Percentiles rank a stretch among this genome's conserved stretches.
phyloP scores from a whole-genome alignment of 495 filamentous ascomycete genomes.

The Penicillium cataractarum region DNA sequence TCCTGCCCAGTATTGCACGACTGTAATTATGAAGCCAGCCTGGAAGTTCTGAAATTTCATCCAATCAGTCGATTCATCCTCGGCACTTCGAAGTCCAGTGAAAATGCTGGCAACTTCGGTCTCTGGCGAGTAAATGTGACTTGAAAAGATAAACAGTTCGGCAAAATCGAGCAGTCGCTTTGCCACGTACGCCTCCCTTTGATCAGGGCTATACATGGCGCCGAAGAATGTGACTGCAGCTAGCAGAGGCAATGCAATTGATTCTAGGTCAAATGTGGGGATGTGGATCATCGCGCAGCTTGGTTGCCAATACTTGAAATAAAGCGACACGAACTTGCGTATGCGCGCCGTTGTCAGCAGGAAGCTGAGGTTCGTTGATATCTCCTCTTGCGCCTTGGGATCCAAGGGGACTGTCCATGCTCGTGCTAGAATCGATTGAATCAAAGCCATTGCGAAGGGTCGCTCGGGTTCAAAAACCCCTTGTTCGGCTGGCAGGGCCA shows the following conservation, averaged over 20 bases:
- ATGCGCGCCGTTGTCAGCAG: conserved; percentile 48
- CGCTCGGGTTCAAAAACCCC: conserved; percentile 39
- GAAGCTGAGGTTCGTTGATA: conserved; percentile 43
- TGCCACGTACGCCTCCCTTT: conserved; percentile 40
- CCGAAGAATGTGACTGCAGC: conserved; percentile 48
- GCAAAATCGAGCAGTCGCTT: conserved; percentile 51
- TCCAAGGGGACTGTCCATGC: conserved; percentile 44
- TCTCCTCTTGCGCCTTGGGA: conserved; percentile 43
- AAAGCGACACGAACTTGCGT: conserved; percentile 43
- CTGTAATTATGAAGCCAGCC: conserved; percentile 46
- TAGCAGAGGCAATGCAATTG: conserved; percentile 41
- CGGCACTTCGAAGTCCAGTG: conserved; percentile 22
- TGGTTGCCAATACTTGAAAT: conserved; percentile 53
- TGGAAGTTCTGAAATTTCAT: conserved; percentile 47
- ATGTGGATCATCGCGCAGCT: conserved; percentile 48
- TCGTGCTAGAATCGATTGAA: conserved; percentile 42
- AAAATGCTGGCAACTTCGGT: conserved; percentile 42
- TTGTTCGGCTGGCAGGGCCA: conserved; percentile 23
- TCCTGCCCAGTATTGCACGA: conserved; percentile 54
- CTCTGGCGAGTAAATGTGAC: conserved; percentile 45
- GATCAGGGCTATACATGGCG: conserved; percentile 50
- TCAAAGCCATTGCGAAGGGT: conserved; percentile 41
- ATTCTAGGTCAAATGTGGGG: conserved; percentile 45
- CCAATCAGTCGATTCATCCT: conserved; percentile 39
- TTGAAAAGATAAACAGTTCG: conserved; percentile 51